Evolutionary conservation across 176 grass and related monocot genomes (phyloP).

Genomic region (Zoysia pacifica): DNA sequence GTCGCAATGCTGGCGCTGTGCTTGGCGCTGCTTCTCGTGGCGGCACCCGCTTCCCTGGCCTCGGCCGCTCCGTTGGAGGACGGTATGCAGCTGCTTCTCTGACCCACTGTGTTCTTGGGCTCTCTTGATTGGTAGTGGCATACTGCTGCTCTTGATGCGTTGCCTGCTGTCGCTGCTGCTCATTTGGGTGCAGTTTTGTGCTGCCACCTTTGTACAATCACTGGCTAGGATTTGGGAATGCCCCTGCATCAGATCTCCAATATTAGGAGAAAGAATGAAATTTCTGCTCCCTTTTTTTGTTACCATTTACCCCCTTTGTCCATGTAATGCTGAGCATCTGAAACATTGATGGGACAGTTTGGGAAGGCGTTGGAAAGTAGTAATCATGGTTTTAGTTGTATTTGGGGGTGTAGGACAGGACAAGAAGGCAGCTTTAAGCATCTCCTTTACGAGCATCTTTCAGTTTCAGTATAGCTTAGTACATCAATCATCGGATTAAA

Average conservation of each 20-base stretch:
- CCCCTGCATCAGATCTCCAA: slow-evolving; percentile 14
- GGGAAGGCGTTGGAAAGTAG: neutral
- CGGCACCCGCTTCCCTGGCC: slow-evolving; percentile 35
- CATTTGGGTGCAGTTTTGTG: neutral
- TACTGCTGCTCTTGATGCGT: neutral
- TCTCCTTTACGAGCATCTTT: neutral
- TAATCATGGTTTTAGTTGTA: neutral
- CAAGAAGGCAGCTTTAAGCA: neutral
- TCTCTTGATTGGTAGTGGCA: neutral
- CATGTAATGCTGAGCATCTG: neutral
- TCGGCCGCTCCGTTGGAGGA: slow-evolving; percentile 68
- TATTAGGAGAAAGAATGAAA: neutral
- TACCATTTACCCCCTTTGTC: neutral
- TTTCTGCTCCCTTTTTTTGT: neutral
- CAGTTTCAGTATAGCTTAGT: neutral
- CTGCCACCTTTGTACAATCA: neutral
- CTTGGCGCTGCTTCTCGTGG: slow-evolving; percentile 50
- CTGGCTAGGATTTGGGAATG: neutral
- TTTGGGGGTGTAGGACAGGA: neutral
- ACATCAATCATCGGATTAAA: slow-evolving; percentile 12
- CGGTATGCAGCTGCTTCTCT: slow-evolving; percentile 45
- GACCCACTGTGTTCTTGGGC: neutral
- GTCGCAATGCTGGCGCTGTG: slow-evolving; percentile 38
- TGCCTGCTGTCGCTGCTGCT: neutral
- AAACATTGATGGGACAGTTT: neutral